These are phyloP conservation scores for Magnolia officinalis DNA, from an alignment of 164 flowering plant genomes.

Conservation along the genomic window DNA sequence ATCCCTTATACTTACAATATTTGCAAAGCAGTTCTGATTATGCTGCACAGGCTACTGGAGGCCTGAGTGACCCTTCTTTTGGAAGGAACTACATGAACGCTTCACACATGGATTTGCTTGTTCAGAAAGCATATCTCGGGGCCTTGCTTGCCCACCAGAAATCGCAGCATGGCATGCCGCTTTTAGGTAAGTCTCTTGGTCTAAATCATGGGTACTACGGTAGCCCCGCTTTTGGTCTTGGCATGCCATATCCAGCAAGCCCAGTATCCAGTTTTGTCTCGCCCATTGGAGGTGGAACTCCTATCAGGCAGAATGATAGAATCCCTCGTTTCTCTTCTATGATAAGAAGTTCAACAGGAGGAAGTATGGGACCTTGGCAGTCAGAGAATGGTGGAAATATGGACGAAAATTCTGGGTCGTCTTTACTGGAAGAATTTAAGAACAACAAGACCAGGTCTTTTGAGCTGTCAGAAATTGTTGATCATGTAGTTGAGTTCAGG, in stretches of 20 bases:
- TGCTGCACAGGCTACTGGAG: slow-evolving; percentile 22
- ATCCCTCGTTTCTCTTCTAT: slow-evolving; percentile 34
- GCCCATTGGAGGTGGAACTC: slow-evolving; percentile 37
- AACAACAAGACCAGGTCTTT: slow-evolving; percentile 60
- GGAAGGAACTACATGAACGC: slow-evolving; percentile 32
- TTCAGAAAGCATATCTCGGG: slow-evolving; percentile 60
- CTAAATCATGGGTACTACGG: slow-evolving; percentile 38
- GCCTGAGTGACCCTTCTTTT: slow-evolving; percentile 25
- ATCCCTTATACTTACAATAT: slow-evolving; percentile 40
- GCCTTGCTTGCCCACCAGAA: slow-evolving; percentile 55
- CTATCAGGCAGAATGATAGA: slow-evolving; percentile 38
- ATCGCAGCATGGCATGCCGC: slow-evolving; percentile 44
- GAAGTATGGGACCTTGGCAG: slow-evolving; percentile 38
- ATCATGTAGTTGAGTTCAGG: slow-evolving; percentile 92
- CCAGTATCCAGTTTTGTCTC: slow-evolving; percentile 23
- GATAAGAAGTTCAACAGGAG: slow-evolving; percentile 43
- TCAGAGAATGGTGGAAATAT: slow-evolving; percentile 36
- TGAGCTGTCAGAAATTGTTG: slow-evolving; percentile 77
- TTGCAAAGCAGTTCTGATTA: slow-evolving; percentile 39
- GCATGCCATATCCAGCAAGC: slow-evolving; percentile 42
- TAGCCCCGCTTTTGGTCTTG: slow-evolving; percentile 41
- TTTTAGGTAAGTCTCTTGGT: slow-evolving; percentile 36
- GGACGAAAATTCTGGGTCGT: slow-evolving; percentile 43
- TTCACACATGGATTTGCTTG: slow-evolving; percentile 43
- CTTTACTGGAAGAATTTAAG: slow-evolving; percentile 75